Evolutionary conservation across 1,284 basidiomycete species (phyloP), one percentile per base, ranked within the genome.

Genomic region (Leccinum subrobustum): DNA sequence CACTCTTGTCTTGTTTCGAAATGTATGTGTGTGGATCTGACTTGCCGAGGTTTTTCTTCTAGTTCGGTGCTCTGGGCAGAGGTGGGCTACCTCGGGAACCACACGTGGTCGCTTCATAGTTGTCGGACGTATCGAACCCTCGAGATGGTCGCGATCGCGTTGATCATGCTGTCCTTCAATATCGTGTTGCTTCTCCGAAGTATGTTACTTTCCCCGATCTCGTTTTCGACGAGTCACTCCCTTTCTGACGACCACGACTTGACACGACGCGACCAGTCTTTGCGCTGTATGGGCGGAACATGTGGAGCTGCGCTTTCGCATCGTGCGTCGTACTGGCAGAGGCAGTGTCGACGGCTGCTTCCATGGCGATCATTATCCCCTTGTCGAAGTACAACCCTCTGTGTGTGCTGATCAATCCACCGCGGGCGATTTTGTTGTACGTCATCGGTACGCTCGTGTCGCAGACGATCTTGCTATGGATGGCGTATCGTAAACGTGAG

Each of bases 121-220:
- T 69, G 68, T 51, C 61, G 52, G 3, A 1, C 51, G 3, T 66
- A 60, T 56, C 69, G 67, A 4, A n/a, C 51, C 11, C 1, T 61
- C 11, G 60, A 72, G 50, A 68, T 69, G 60, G n/a, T 9, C 1
- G 54, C 20, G 31, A 52, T 48, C 27, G 39, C 37, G 2, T 4
- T 64, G 6, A 57, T 69, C 37, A 60, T 69, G 70, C n/a, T 72
- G 5, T 51, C 57, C 14, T 61, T 72, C 3, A 63, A 69, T 20
- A 0, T 16, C 3, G 57, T 69, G 25, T 48, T 69, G 3, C 52
- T 69, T 35, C 58, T 69, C 51, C 62, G 70, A 55, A 68, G 68
- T 69, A 39, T 18, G 70, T 18, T 14, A 11, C 0, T 9, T 52
- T 33, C 3, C n/a, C 20, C 6, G 20, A 18, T 8, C 7, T 31